phyloP scores from a whole-genome alignment of 1,139 yeast genomes.

The Yamadazyma sp. region DNA sequence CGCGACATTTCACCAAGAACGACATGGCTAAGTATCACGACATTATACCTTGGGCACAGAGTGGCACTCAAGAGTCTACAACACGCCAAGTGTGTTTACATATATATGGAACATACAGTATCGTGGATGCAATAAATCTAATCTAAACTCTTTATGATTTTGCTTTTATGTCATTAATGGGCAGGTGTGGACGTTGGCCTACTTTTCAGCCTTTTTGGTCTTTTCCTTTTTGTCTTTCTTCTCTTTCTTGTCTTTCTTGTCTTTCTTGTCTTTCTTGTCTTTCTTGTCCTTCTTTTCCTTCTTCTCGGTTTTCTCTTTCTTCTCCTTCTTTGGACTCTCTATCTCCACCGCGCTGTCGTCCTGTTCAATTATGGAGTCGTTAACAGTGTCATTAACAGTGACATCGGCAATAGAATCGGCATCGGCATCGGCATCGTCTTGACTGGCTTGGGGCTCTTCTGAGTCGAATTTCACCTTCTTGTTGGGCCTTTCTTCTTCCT shows the following conservation, averaged over 20 bases:
- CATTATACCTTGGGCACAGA: no score
- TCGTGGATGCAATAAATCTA: constrained; percentile 1
- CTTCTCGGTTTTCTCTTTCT: constrained; percentile 17
- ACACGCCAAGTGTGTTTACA: neutral
- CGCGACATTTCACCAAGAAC: neutral
- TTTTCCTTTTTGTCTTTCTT: constrained; percentile 17
- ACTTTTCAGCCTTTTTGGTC: constrained; percentile 10
- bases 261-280: constrained; percentile 10
- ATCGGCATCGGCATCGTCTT: constrained; percentile 17
- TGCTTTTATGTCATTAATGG: no score
- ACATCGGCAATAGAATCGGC: neutral
- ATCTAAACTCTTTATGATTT: no score
- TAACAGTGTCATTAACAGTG: constrained; percentile 10
- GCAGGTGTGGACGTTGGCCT: neutral
- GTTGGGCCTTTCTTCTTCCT: constrained; percentile 16
- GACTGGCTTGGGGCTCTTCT: constrained; percentile 18
- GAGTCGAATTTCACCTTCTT: constrained; percentile 18
- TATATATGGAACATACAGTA: neutral
- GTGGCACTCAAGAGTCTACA: no score
- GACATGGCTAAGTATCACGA: neutral
- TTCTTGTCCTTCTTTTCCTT: constrained; percentile 21
- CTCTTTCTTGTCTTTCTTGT: constrained; percentile 13
- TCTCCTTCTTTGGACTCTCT: constrained; percentile 20
- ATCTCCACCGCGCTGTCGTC: constrained; percentile 14
- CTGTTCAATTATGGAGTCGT: constrained; percentile 6